A percentile compares a stretch with the other conserved stretches of the same genome.
Conservation (phyloP, 2,329 filamentous ascomycete genomes). For the Aspergillus tanneri region DNA sequence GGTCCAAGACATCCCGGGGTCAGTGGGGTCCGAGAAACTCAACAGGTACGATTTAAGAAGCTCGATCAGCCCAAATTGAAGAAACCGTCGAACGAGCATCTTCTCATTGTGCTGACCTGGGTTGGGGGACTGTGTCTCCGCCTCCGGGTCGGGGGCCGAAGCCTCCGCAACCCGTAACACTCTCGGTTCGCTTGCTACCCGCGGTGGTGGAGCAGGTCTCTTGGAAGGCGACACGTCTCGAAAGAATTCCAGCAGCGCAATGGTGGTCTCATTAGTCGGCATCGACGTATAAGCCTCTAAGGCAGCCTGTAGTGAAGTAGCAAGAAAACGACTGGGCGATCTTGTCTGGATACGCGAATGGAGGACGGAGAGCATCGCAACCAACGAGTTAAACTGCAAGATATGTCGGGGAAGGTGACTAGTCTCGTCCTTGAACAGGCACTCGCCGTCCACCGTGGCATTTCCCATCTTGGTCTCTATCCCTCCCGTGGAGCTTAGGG, state of each 20-base stretch:
- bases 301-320: slow-evolving; percentile 62
- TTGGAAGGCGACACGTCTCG: slow-evolving; percentile 58
- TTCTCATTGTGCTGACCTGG: slow-evolving; percentile 48
- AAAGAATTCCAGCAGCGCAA: slow-evolving; percentile 57
- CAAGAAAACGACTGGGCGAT: slow-evolving; percentile 63
- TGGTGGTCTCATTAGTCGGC: slow-evolving; percentile 56
- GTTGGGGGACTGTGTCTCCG: slow-evolving; percentile 43
- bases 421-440: slow-evolving; percentile 9
- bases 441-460: slow-evolving; percentile 23
- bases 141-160: slow-evolving; percentile 59
- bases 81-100: slow-evolving; percentile 52
- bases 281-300: slow-evolving; percentile 60
- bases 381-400: slow-evolving; percentile 43
- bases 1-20: slow-evolving; percentile 46
- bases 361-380: slow-evolving; percentile 56
- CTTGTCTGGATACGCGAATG: slow-evolving; percentile 64
- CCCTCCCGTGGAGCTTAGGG: not conserved
- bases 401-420: slow-evolving; percentile 28
- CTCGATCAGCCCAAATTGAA: slow-evolving; percentile 64
- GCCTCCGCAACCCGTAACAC: slow-evolving; percentile 32
- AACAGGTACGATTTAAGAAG: slow-evolving; percentile 61
- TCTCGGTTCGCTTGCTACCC: slow-evolving; percentile 53
- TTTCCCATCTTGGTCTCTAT: not conserved
- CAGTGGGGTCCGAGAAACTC: slow-evolving; percentile 34
- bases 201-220: slow-evolving; percentile 59